Evolutionary conservation across 2,329 filamentous ascomycete species (phyloP), one percentile per base, ranked within the genome.

Genomic region (Claviceps maximensis): DNA sequence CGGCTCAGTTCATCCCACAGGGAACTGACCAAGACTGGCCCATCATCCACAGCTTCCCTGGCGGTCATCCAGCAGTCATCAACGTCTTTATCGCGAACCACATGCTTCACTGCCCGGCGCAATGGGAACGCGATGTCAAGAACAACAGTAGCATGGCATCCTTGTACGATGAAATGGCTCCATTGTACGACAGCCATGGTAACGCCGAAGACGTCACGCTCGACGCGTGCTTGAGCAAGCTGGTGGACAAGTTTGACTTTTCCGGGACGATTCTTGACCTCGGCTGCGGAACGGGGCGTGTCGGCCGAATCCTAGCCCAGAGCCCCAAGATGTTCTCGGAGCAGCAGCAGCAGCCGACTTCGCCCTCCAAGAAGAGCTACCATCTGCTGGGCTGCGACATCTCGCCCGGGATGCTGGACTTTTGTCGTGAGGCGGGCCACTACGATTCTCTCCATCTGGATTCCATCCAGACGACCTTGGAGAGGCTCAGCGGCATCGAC

Each of bases 41-140:
- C 4, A 46, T 51, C 23, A 19, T 45, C 2, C 41, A 45, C 8
- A 45, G 49, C 19, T 36, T 51, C 17, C 49, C 49, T 4, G 49
- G 49, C 2, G 40, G 29, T 13, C 41, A 51, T 5, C 2, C n/a
- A n/a, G 41, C 49, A 12, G 17, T 38, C 6, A 45, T 51, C 7
- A 46, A 51, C 31, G 42, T 51, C 19, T 45, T 36, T 9, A 51
- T 51, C 21, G 49, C 49, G 13, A 50, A 50, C 40, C n/a, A 44
- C 38, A 33, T 44, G 49, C 36, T 50, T 17, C 23, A n/a, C 19
- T 17, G 33, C n/a, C 38, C 38, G 25, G 49, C 29, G 5, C 17
- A 50, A 23, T 31, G 38, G 17, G 17, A 36, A 36, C 8, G n/a
- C n/a, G n/a, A n/a, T n/a, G n/a, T 19, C 15, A 49, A 12, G 15